Evolutionary conservation across 2,329 filamentous ascomycete species (phyloP).

Genomic region (Pezicula rhizophila): DNA sequence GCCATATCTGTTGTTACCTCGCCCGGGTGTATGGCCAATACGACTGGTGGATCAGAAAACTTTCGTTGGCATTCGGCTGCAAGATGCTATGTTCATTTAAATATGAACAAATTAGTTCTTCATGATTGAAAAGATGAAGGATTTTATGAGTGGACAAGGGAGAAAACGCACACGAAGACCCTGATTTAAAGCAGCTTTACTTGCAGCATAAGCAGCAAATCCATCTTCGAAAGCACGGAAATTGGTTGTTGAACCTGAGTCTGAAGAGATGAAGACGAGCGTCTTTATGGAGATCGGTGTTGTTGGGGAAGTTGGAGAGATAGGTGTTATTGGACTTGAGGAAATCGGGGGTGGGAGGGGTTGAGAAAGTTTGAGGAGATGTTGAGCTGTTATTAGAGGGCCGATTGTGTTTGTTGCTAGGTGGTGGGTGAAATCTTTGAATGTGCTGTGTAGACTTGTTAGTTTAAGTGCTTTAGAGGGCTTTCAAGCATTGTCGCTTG

Average conservation of each 20-base stretch:
- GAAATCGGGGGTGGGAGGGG: not conserved
- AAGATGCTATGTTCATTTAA: slow-evolving; percentile 35
- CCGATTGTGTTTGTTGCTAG: slow-evolving; percentile 53
- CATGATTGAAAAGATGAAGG: no score
- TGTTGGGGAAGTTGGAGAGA: not conserved
- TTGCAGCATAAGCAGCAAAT: slow-evolving; percentile 51
- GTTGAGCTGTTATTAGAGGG: slow-evolving; percentile 49
- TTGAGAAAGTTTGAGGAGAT: slow-evolving; percentile 34
- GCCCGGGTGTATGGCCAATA: slow-evolving; percentile 51
- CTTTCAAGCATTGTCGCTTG: not conserved
- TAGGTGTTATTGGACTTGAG: not conserved
- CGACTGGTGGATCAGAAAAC: slow-evolving; percentile 29
- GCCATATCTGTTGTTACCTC: slow-evolving; percentile 42
- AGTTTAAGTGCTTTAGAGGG: not conserved
- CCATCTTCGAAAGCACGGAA: slow-evolving; percentile 51
- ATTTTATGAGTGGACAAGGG: no score
- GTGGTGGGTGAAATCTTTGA: slow-evolving; percentile 46
- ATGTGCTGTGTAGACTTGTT: slow-evolving; percentile 33
- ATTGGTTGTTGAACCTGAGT: slow-evolving; percentile 44
- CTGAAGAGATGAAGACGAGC: slow-evolving; percentile 50
- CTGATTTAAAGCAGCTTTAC: slow-evolving; percentile 52
- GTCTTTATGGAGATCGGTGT: slow-evolving; percentile 24
- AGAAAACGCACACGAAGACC: slow-evolving; percentile 31
- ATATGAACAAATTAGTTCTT: no score
- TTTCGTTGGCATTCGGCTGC: slow-evolving; percentile 45